Percentiles rank a stretch among this genome's conserved stretches.
phyloP scores from a whole-genome alignment of 176 grass and related monocot genomes.

The Triticum timopheevii region DNA sequence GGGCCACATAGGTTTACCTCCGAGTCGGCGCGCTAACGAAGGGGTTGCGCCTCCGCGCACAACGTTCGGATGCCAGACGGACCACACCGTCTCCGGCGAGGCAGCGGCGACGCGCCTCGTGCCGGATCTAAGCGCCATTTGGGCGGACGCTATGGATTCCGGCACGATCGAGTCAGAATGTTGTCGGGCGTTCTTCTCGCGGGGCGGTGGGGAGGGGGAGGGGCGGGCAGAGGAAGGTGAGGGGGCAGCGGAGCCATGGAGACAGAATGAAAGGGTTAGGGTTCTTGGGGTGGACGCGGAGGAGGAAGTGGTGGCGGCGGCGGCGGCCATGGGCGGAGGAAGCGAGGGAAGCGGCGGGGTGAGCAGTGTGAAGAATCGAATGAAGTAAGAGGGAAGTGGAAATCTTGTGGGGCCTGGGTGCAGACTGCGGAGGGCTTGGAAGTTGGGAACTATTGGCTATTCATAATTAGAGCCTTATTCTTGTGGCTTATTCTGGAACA shows the following conservation, averaged over 20 bases:
- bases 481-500: too few species aligned
- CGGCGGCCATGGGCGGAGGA: constrained; percentile 36
- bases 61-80: too few species aligned
- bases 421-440: background rate
- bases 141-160: too few species aligned
- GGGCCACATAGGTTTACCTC: too few species aligned
- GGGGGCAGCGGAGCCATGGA: constrained; percentile 33
- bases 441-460: background rate
- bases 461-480: background rate
- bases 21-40: too few species aligned
- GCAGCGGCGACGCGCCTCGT: too few species aligned
- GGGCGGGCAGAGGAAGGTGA: constrained; percentile 45
- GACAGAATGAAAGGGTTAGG: constrained; percentile 32
- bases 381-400: constrained; percentile 17
- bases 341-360: constrained; percentile 18
- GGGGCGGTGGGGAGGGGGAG: constrained; percentile 7
- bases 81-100: too few species aligned
- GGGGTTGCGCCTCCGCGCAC: too few species aligned
- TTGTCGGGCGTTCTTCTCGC: too few species aligned
- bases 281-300: constrained; percentile 8
- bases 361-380: constrained; percentile 33
- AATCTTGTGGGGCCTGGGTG: background rate
- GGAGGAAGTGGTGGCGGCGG: background rate
- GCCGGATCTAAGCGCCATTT: too few species aligned
- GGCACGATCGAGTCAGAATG: too few species aligned